Percentiles rank a stretch among this genome's conserved stretches.
These are phyloP conservation scores for Irpex sp. DNA, from an alignment of 1,284 basidiomycete genomes.

Conservation along the genomic window DNA sequence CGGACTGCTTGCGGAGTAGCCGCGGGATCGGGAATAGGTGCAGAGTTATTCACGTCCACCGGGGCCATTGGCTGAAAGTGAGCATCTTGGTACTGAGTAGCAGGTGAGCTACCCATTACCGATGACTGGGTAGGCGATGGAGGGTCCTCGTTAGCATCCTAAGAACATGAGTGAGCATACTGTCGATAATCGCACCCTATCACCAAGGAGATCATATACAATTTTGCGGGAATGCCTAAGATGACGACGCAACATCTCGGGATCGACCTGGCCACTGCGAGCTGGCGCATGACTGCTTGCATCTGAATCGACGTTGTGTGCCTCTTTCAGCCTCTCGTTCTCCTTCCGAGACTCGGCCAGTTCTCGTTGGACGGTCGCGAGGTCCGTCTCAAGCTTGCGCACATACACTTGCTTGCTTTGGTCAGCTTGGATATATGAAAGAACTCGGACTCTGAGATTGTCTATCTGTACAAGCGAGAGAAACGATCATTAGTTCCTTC, in stretches of 20 bases:
- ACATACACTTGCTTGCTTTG: not conserved
- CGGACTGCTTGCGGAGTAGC: not conserved
- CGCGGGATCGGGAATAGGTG: not conserved
- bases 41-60: not conserved
- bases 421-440: not conserved
- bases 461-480: not conserved
- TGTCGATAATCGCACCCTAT: conserved; percentile 7
- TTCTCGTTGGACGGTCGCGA: not conserved
- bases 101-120: not conserved
- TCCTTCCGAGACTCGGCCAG: not conserved
- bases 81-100: not conserved
- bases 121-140: not conserved
- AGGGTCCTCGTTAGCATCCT: not conserved
- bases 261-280: not conserved
- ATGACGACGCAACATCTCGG: conserved; percentile 14
- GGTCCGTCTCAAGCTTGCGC: not conserved
- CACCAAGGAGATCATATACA: conserved; percentile 15
- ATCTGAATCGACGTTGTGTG: not conserved
- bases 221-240: conserved; percentile 16
- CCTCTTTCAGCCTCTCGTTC: not conserved
- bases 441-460: not conserved
- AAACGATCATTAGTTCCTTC: not conserved
- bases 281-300: not conserved
- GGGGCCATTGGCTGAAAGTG: not conserved
- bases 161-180: not conserved